These are phyloP conservation scores for Chrysoporthe deuterocubensis DNA, from an alignment of 2,329 filamentous ascomycete species.

Conservation along the genomic window DNA sequence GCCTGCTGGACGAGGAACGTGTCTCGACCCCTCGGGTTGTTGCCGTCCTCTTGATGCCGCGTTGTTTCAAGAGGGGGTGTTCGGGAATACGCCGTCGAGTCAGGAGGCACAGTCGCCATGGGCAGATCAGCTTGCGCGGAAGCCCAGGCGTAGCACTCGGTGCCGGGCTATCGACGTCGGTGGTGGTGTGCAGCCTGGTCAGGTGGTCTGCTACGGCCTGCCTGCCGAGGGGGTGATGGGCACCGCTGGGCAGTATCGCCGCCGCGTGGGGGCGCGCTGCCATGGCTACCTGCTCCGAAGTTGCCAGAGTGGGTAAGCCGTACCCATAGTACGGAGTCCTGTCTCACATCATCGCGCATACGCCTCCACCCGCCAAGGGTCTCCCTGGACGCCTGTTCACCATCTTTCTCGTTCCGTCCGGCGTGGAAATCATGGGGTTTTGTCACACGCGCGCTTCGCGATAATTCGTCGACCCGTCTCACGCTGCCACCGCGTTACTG, in stretches of 20 bases:
- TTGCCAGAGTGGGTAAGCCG: neutral
- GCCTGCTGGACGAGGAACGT: conserved; percentile 12
- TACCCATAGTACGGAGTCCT: conserved; percentile 10
- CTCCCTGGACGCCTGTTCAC: neutral
- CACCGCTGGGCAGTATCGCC: conserved; percentile 3
- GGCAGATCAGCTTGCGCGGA: conserved; percentile 26
- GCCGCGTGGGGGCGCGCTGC: conserved; percentile 14
- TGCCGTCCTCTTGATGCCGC: conserved; percentile 3
- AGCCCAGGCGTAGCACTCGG: neutral
- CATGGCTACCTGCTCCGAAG: neutral
- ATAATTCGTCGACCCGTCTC: conserved; percentile 6
- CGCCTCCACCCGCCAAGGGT: conserved; percentile 5
- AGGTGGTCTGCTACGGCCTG: conserved; percentile 18
- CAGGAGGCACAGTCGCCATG: conserved; percentile 16
- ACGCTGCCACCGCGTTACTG: conserved; percentile 8
- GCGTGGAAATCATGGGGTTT: conserved; percentile 23
- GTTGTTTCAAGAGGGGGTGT: neutral
- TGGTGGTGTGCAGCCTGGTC: conserved; percentile 29
- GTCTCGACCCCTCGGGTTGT: neutral
- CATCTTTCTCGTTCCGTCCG: conserved; percentile 8
- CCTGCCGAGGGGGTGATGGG: conserved; percentile 19
- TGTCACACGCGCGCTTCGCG: conserved; percentile 29
- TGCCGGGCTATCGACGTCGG: conserved; percentile 2
- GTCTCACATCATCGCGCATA: conserved; percentile 29
- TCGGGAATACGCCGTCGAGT: conserved; percentile 21